Percentiles rank a stretch among this genome's conserved stretches.
phyloP scores from a whole-genome alignment of 805 yeast genomes.

The Ogataea pilisensis region DNA sequence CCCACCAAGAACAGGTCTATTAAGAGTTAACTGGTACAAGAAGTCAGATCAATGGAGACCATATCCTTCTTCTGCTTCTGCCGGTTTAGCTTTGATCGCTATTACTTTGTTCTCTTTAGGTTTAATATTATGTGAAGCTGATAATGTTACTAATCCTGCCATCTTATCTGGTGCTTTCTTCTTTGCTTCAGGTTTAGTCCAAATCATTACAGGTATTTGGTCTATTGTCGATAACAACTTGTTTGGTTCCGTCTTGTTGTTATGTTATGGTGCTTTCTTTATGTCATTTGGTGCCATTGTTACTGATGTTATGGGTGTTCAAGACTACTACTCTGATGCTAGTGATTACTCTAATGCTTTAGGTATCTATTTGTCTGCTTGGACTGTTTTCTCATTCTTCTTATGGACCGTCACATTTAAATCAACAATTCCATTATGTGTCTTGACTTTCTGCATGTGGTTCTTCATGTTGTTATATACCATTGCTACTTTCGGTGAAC shows the following conservation, averaged over 20 bases:
- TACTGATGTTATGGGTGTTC: conserved; percentile 41
- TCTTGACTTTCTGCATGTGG: conserved; percentile 37
- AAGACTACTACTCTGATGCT: conserved; percentile 34
- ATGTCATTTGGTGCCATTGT: conserved; percentile 42
- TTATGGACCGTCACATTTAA: conserved; percentile 41
- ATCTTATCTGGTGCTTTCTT: conserved; percentile 38
- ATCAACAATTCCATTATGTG: conserved; percentile 37
- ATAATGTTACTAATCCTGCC: conserved; percentile 35
- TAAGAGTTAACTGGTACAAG: conserved; percentile 39
- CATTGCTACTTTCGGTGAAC: conserved; percentile 31
- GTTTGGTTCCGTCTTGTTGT: conserved; percentile 45
- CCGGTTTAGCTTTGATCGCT: conserved; percentile 40
- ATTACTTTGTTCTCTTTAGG: conserved; percentile 41
- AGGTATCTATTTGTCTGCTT: conserved; percentile 43
- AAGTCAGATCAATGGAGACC: conserved; percentile 36
- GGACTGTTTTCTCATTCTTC: conserved; percentile 45
- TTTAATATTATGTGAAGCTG: conserved; percentile 36
- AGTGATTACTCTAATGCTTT: conserved; percentile 37
- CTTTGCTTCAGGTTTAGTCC: conserved; percentile 42
- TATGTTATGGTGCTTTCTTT: conserved; percentile 49
- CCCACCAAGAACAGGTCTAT: conserved; percentile 32
- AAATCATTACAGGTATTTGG: conserved; percentile 45
- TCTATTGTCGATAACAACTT: conserved; percentile 43
- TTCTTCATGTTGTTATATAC: conserved; percentile 35
- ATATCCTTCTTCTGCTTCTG: conserved; percentile 41